Evolutionary conservation across 441 rosid species (phyloP), one percentile per base, ranked within the genome.

Genomic region (Melastoma candidum): DNA sequence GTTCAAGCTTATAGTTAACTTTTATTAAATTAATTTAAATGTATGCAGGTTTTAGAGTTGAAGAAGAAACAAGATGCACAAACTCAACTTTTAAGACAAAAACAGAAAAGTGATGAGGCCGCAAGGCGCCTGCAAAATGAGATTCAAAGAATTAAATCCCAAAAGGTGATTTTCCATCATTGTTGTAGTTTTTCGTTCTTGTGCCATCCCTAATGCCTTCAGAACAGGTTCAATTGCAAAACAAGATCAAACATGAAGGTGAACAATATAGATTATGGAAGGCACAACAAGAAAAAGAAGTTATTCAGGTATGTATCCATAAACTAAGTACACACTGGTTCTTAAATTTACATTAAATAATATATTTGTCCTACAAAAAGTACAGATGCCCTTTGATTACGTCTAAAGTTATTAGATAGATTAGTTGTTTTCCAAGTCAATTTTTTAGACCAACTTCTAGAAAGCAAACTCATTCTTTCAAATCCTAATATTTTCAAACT

Each of bases 1-100:
- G 36, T 56, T 62, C 46, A 44, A 44, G 22, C 12, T 36, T 29
- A 25, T 2, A 26, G 14, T 52, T 12, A 52, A 13, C 12, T 52
- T 14, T 36, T 52, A 9, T 2, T 4, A 7, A 32, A n/a, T 36
- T 43, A 17, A 44, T 7, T 29, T 41, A 51, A 10, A 48, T 46
- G 49, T 64, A 50, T 58, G 44, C 64, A 92, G 99, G 95, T 93
- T 63, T 71, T 84, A 26, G 89, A 74, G 60, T 64, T 93, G 75
- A 93, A 86, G 77, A 93, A 86, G 75, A 93, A 87, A 76, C 99
- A 93, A 77, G 99, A 93, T 64, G 83, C 95, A 58, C 99, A 93
- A 74, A 79, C 97, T 63, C 95, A 89, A 70, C 72, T 86, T 47
- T 73, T 93, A 77, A 81, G 93, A 67, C 96, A 93, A 74, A 93